These are phyloP conservation scores for Babjeviella inositovora DNA, from an alignment of 805 yeast species.

Conservation along the genomic window DNA sequence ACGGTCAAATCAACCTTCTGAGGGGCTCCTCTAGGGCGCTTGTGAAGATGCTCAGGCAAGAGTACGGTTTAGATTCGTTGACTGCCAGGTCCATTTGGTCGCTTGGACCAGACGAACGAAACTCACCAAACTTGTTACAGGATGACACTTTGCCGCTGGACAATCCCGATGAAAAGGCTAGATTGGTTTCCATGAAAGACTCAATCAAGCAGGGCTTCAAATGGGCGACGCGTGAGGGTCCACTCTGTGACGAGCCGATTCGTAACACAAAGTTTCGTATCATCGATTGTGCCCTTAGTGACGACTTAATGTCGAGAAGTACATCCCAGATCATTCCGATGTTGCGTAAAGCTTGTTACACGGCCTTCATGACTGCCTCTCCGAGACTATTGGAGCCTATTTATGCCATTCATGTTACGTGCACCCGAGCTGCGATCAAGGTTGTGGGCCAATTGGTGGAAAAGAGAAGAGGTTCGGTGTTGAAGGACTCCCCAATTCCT, in stretches of 20 bases:
- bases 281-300: conserved; percentile 38
- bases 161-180: conserved; percentile 47
- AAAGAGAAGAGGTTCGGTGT: conserved; percentile 54
- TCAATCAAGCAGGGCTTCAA: conserved; percentile 63
- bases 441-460: conserved; percentile 24
- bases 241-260: conserved; percentile 78
- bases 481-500: conserved; percentile 33
- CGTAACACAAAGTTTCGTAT: conserved; percentile 57
- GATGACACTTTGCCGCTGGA: conserved; percentile 67
- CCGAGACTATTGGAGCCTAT: conserved; percentile 79
- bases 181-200: conserved; percentile 27
- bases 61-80: conserved; percentile 69
- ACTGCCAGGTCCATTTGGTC: conserved; percentile 76
- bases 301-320: conserved; percentile 28
- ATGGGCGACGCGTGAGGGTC: conserved; percentile 80
- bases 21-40: conserved; percentile 18
- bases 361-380: conserved; percentile 61
- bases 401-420: conserved; percentile 41
- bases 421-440: conserved; percentile 27
- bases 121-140: conserved; percentile 32
- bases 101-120: conserved; percentile 45
- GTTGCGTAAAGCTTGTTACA: conserved; percentile 69
- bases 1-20: conserved; percentile 18
- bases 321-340: conserved; percentile 70
- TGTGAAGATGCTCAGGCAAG: conserved; percentile 35